Base-by-base conservation (phyloP, 768 basidiomycete genomes). In the Cyclocybe cylindracea region DNA sequence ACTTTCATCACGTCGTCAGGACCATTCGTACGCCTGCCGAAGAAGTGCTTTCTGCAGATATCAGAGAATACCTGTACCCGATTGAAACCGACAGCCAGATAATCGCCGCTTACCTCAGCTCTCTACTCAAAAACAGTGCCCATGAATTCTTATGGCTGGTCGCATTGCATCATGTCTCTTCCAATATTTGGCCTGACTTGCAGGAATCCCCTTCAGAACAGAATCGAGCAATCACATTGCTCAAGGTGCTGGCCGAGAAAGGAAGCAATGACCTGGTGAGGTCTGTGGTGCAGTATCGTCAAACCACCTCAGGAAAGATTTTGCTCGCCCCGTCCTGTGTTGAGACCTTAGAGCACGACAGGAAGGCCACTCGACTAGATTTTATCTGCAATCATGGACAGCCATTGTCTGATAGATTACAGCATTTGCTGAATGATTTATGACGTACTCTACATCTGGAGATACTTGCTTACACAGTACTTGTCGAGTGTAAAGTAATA, bases 111-210 rank as follows among this genome's bases (percentile, higher is more conserved):
- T 91, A 88, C 61, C 72, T 89, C 11, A 74, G 78, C 8, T 81
- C 82, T 35, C 73, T 93, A 1, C 55, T 74, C 39, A 74, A 73
- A 54, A 69, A 66, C 39, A 59, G 64, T 14, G 56, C 79, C 1
- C 73, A 79, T 5, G 88, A 80, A 0, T 88, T 94, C 61, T 57
- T 89, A 51, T 72, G 80, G 40, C 66, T 85, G 39, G 69, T 94
- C 7, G 89, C 89, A 2, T 60, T 92, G 10, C 91, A 94, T 61
- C 93, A 95, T 61, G 66, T 94, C 18, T 84, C 93, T 9, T 78
- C 77, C 44, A 84, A 76, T 58, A 80, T 93, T 24, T 93, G 91
- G 91, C 76, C 72, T 2, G 89, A 90, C 62, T 60, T 87, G 32
- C 63, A 60, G 37, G 59, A 58, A n/a, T 61, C 56, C 2, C 61